These are phyloP conservation scores for Lonicera japonica DNA, from an alignment of 129 eudicot genomes.

Conservation along the genomic window DNA sequence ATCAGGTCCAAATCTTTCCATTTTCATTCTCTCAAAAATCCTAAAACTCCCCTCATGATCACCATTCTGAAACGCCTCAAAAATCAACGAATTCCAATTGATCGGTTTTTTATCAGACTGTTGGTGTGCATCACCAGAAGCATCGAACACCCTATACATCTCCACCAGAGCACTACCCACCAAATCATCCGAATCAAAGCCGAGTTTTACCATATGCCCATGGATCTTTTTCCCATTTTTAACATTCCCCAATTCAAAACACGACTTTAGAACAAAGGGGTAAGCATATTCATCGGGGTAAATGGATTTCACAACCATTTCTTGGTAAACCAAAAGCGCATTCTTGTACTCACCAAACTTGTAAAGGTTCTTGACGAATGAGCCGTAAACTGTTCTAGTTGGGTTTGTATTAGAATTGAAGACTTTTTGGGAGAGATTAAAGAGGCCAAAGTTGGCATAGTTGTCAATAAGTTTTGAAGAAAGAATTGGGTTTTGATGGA, in stretches of 20 bases:
- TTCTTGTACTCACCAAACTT: slow-evolving; percentile 13
- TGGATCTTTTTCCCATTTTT: slow-evolving; percentile 7
- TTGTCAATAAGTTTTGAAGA: slow-evolving; percentile 19
- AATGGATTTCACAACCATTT: slow-evolving; percentile 17
- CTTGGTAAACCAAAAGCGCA: slow-evolving; percentile 17
- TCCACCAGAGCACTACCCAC: slow-evolving; percentile 12
- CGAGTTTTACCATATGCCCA: slow-evolving; percentile 21
- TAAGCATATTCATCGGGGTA: slow-evolving; percentile 19
- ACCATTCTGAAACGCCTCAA: slow-evolving; percentile 10
- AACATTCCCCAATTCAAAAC: slow-evolving; percentile 8
- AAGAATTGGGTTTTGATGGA: slow-evolving; percentile 19
- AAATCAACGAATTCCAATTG: slow-evolving; percentile 5
- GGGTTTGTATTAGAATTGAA: slow-evolving; percentile 12
- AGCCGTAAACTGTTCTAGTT: slow-evolving; percentile 1
- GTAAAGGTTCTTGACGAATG: slow-evolving; percentile 1
- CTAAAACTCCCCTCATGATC: slow-evolving; percentile 6
- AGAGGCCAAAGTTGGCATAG: slow-evolving; percentile 17
- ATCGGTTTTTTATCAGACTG: slow-evolving; percentile 12
- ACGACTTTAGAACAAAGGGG: slow-evolving; percentile 17
- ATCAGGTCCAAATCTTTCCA: slow-evolving; percentile 9
- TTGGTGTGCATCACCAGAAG: not conserved
- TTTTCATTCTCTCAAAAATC: slow-evolving; percentile 16
- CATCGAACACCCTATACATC: not conserved
- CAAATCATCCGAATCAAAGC: slow-evolving; percentile 15
- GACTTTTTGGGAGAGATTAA: slow-evolving; percentile 14